phyloP scores from a whole-genome alignment of 83 land plant species.

The Picea abies region DNA sequence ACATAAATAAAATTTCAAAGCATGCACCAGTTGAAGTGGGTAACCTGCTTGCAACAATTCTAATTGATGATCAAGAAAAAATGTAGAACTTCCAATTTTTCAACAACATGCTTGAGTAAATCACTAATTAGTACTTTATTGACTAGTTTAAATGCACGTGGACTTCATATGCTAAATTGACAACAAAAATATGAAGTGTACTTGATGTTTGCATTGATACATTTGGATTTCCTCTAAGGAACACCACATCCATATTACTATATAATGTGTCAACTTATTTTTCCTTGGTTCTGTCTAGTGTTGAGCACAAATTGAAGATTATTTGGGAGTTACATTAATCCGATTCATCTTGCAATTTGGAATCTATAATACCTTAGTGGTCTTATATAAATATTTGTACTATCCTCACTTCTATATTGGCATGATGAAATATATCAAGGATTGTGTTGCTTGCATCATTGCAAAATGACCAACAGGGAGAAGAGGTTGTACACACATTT shows the following conservation, averaged over 20 bases:
- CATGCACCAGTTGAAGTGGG: not conserved
- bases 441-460: not conserved
- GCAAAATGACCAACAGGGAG: not conserved
- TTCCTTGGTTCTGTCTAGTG: not conserved
- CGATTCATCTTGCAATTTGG: not conserved
- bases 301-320: not conserved
- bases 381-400: not conserved
- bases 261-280: not conserved
- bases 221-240: not conserved
- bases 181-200: not conserved
- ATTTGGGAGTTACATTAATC: not conserved
- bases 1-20: not conserved
- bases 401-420: not conserved
- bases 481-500: not conserved
- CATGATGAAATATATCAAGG: not conserved
- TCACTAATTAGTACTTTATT: not conserved
- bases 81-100: not conserved
- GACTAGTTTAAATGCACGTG: not conserved
- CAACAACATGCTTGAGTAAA: not conserved
- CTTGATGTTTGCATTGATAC: not conserved
- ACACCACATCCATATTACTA: not conserved
- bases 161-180: not conserved
- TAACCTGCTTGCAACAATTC: not conserved
- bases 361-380: not conserved
- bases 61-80: not conserved